A percentile compares a stretch with the other conserved stretches of the same genome.
Conservation (phyloP, 2,329 filamentous ascomycete species). For the Colletotrichum lentis region DNA sequence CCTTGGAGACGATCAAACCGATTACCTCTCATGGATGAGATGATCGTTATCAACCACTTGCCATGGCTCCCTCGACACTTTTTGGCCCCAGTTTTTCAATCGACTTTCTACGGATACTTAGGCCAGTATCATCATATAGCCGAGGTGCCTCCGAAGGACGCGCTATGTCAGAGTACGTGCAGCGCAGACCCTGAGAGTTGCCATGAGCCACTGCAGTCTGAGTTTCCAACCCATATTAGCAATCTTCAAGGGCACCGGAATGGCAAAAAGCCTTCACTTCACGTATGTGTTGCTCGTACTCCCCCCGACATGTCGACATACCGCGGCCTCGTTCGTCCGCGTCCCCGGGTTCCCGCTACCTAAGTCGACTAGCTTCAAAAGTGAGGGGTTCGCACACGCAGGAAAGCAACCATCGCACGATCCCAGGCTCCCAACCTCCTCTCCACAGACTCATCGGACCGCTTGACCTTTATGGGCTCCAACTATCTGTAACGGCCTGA, state of each 20-base stretch:
- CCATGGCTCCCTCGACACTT: not conserved
- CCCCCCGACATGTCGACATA: not conserved
- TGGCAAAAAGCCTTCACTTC: not conserved
- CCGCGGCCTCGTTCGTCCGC: not conserved
- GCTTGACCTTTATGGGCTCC: too few species aligned
- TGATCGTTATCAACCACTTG: not conserved
- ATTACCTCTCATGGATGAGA: not conserved
- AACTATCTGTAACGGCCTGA: too few species aligned
- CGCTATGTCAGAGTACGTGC: not conserved
- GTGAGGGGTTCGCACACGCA: conserved; percentile 9
- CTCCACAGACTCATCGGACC: not conserved
- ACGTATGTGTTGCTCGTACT: not conserved
- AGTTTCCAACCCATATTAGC: not conserved
- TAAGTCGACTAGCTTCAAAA: not conserved
- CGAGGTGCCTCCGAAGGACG: not conserved
- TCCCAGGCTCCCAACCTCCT: not conserved
- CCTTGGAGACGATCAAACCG: conserved; percentile 13
- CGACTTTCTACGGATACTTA: too few species aligned
- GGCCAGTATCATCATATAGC: not conserved
- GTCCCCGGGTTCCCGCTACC: too few species aligned
- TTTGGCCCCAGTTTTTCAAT: not conserved
- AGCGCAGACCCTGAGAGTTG: not conserved
- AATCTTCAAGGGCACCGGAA: not conserved
- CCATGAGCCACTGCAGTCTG: not conserved
- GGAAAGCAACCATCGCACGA: conserved; percentile 5